Percentiles rank a stretch among this genome's conserved stretches.
Evolutionary conservation across 768 basidiomycete species (phyloP).

Genomic region (Trametes coccinea): DNA sequence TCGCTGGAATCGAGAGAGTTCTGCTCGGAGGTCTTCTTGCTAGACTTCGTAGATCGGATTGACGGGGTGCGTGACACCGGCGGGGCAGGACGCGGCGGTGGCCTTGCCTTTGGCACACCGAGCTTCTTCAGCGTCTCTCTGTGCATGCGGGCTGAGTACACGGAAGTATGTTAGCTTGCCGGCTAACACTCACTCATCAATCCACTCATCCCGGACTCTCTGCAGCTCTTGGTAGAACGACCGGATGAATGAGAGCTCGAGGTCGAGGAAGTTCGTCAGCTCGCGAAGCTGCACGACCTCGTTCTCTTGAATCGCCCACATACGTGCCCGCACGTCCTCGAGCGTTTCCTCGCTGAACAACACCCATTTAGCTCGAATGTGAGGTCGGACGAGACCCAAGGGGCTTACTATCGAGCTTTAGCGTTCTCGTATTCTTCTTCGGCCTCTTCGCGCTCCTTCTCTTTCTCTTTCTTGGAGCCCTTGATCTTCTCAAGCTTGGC

Average conservation of each 20-base stretch:
- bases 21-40: conserved; percentile 18
- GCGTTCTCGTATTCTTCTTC: conserved; percentile 80
- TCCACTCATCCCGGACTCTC: conserved; percentile 70
- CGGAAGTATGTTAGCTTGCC: background rate
- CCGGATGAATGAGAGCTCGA: conserved; percentile 71
- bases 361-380: too few species aligned
- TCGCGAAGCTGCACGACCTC: conserved; percentile 73
- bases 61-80: conserved; percentile 34
- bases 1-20: conserved; percentile 13
- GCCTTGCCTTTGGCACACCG: conserved; percentile 13
- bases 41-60: conserved; percentile 37
- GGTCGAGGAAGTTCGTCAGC: conserved; percentile 68
- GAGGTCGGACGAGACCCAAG: too few species aligned
- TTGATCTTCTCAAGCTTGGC: conserved; percentile 69
- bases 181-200: conserved; percentile 50
- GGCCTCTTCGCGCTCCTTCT: conserved; percentile 66
- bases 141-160: background rate
- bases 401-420: conserved; percentile 77
- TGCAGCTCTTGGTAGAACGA: conserved; percentile 73
- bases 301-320: conserved; percentile 78
- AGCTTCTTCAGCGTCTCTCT: conserved; percentile 17
- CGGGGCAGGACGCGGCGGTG: conserved; percentile 4
- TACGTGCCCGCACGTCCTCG: conserved; percentile 80
- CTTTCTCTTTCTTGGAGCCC: conserved; percentile 80
- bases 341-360: conserved; percentile 74